Percentiles rank a stretch among this genome's conserved stretches.
These are phyloP conservation scores for Pleurotus tuber-regium DNA, from an alignment of 768 basidiomycete species.

Conservation along the genomic window DNA sequence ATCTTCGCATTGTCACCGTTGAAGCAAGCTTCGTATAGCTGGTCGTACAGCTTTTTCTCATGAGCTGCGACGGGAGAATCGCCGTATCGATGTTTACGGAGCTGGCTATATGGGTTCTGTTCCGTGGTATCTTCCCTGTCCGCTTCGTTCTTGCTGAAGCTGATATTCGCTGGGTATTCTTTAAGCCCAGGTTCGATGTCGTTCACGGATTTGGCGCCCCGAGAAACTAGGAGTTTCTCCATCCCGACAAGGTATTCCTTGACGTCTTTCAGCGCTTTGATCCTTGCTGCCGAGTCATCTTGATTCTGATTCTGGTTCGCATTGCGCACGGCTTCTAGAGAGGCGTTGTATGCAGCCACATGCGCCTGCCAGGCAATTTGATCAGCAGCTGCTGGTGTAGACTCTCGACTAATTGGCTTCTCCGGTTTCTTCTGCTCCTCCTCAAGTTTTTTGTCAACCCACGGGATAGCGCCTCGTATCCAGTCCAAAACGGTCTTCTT, in stretches of 20 bases:
- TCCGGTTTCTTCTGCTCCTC: constrained; percentile 16
- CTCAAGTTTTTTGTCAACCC: constrained; percentile 20
- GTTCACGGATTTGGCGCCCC: constrained; percentile 41
- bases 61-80: constrained; percentile 28
- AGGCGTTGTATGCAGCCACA: not conserved
- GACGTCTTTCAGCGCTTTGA: constrained; percentile 18
- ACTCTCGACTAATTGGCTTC: constrained; percentile 2
- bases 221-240: constrained; percentile 27
- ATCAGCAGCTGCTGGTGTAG: constrained; percentile 11
- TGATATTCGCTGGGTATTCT: not conserved
- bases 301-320: not conserved
- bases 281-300: not conserved
- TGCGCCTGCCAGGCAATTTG: constrained; percentile 11
- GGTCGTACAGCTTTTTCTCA: constrained; percentile 41
- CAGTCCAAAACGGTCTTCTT: constrained; percentile 31
- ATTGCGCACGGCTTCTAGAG: not conserved
- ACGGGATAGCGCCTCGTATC: constrained; percentile 30
- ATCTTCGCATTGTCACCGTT: constrained; percentile 49
- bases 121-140: not conserved
- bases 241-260: constrained; percentile 33
- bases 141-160: not conserved
- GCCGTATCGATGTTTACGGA: constrained; percentile 7
- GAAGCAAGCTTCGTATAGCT: constrained; percentile 56
- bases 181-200: constrained; percentile 30
- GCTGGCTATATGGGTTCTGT: not conserved